Evolutionary conservation across 306 rosid genomes (phyloP), one percentile per base, ranked within the genome.

Genomic region (Canavalia ensiformis): DNA sequence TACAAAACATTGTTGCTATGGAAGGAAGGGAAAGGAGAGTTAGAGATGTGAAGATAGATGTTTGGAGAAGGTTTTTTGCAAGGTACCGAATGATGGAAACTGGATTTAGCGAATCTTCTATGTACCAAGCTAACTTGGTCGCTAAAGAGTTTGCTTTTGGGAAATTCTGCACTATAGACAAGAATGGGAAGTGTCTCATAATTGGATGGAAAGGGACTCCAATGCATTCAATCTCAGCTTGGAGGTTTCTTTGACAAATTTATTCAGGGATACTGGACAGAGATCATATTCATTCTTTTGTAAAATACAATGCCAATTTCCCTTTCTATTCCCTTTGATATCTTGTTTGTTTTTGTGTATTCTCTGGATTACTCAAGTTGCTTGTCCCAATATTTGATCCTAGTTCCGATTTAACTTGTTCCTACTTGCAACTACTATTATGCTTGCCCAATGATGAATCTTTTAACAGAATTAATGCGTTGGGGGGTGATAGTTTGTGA

Each of bases 191-290:
- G 72, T 68, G 88, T 74, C 76, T 92, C 1, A 1, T 64, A 2
- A 77, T 89, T 73, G 94, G 97, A 55, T 92, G 98, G 98, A 94
- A 89, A 65, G 97, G 95, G 68, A 88, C 94, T 6, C 94, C 93
- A 25, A 34, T 94, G 71, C 76, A 86, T 76, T 88, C 97, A 8
- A 18, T 92, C 79, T 94, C 98, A 8, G 91, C 90, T 84, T 94
- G 97, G 97, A 85, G 79, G 84, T 92, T 94, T 76, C 84, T 45
- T 12, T 89, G 80, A 88, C 79, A 49, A 30, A 18, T 7, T 67
- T 1, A 1, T 28, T 42, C 18, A 31, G 34, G 3, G 44, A 39
- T 37, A 41, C 50, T 5, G 7, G 29, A 39, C 65, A 35, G 47
- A 37, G 35, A 44, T 10, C 25, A 67, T 56, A 31, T 66, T 60